These are phyloP conservation scores for Clavispora carvajalis DNA, from an alignment of 805 yeast genomes.

Conservation along the genomic window DNA sequence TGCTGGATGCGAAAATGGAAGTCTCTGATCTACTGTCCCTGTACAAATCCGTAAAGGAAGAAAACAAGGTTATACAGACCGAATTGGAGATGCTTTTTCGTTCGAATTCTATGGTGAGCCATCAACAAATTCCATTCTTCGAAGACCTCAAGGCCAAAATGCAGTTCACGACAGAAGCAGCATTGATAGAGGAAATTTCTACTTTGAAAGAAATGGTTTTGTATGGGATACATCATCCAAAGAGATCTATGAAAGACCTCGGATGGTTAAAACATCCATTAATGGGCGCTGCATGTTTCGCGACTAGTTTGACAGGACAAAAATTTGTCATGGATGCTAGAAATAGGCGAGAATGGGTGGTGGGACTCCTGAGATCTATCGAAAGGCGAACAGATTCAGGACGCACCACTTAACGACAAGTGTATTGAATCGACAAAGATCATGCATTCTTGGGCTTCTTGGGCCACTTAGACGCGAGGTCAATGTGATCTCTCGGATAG, in stretches of 20 bases:
- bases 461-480: conserved; percentile 79
- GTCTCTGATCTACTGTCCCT: conserved; percentile 15
- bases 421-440: neutral
- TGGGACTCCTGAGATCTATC: neutral
- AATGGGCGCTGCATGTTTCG: no score
- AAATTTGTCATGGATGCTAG: neutral
- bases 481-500: conserved; percentile 68
- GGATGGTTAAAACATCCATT: no score
- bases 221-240: neutral
- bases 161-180: conserved; percentile 26
- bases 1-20: conserved; percentile 5
- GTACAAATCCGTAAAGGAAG: conserved; percentile 14
- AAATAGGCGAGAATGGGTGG: neutral
- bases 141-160: conserved; percentile 29
- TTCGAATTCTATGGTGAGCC: conserved; percentile 9
- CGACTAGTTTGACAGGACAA: neutral
- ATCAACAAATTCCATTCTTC: conserved; percentile 19
- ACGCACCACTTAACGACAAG: neutral
- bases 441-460: conserved; percentile 4
- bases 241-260: conserved; percentile 6
- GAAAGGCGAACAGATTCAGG: neutral
- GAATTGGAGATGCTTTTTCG: conserved; percentile 25
- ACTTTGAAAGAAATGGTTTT: conserved; percentile 33
- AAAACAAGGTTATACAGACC: conserved; percentile 17
- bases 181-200: conserved; percentile 41